A percentile compares a stretch with the other conserved stretches of the same genome.
These are phyloP conservation scores for Lepidopterella palustris DNA, from an alignment of 495 filamentous ascomycete species.

Conservation along the genomic window DNA sequence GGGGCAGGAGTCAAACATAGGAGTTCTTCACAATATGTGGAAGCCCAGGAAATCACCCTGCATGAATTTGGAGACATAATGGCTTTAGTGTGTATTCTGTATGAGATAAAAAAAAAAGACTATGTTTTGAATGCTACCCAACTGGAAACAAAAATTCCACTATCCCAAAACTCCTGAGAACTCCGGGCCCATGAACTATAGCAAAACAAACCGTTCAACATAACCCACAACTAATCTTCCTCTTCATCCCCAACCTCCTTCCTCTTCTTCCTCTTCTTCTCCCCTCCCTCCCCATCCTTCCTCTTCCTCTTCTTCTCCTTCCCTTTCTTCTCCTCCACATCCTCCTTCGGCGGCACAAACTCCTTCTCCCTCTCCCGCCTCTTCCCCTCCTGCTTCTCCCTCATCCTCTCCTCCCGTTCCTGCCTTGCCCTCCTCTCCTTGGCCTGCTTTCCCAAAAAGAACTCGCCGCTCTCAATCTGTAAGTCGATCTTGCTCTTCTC, in stretches of 20 bases:
- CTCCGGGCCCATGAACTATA: too few relatives aligned
- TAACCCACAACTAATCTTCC: neutral
- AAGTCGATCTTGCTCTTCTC: constrained; percentile 97
- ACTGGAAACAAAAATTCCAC: neutral
- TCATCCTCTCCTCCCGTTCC: constrained; percentile 71
- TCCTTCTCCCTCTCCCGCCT: constrained; percentile 76
- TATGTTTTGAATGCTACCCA: too few relatives aligned
- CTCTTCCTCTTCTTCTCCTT: constrained; percentile 55
- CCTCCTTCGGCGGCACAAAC: constrained; percentile 78
- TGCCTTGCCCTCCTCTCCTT: constrained; percentile 78
- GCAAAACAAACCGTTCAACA: too few relatives aligned
- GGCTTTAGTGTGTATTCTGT: too few relatives aligned
- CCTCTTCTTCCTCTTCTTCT: constrained; percentile 39
- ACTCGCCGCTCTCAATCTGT: constrained; percentile 97
- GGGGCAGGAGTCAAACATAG: too few relatives aligned
- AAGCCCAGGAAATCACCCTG: too few relatives aligned
- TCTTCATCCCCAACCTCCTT: constrained; percentile 14
- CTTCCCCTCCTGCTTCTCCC: constrained; percentile 81
- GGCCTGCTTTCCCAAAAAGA: constrained; percentile 85
- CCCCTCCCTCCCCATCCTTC: constrained; percentile 50
- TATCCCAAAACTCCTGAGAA: too few relatives aligned
- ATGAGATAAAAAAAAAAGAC: too few relatives aligned
- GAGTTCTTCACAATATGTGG: too few relatives aligned
- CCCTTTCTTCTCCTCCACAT: constrained; percentile 43
- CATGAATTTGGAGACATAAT: too few relatives aligned